Evolutionary conservation across 805 yeast genomes (phyloP).

Genomic region (Yamadazyma sp.): DNA sequence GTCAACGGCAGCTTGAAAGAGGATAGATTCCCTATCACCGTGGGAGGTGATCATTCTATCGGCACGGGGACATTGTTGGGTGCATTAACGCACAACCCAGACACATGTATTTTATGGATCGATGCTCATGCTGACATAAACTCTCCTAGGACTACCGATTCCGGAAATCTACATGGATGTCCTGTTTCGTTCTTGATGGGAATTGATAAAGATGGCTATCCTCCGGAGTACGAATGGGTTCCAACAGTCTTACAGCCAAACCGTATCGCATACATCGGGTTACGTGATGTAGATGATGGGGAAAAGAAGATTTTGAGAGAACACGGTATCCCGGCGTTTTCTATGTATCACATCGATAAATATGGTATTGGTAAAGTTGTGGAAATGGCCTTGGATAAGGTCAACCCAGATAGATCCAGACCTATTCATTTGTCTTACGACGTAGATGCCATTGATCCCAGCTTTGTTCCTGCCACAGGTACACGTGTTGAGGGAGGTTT

Average conservation of each 20-base stretch:
- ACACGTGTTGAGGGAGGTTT: constrained; percentile 97
- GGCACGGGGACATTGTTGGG: constrained; percentile 93
- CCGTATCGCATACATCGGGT: constrained; percentile 87
- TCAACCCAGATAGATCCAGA: constrained; percentile 63
- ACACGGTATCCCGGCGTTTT: constrained; percentile 74
- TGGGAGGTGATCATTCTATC: constrained; percentile 97
- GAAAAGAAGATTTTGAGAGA: constrained; percentile 76
- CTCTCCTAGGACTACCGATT: constrained; percentile 76
- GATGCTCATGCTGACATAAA: constrained; percentile 98
- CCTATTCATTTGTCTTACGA: constrained; percentile 93
- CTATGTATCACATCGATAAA: constrained; percentile 95
- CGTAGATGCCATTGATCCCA: constrained; percentile 95
- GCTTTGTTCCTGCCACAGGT: constrained; percentile 94
- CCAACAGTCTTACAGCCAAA: constrained; percentile 62
- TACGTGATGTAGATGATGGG: constrained; percentile 87
- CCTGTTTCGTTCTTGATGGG: constrained; percentile 93
- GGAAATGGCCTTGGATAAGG: constrained; percentile 80
- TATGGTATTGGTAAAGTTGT: constrained; percentile 90
- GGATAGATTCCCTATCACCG: constrained; percentile 67
- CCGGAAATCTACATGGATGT: constrained; percentile 95
- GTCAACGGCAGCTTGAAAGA: constrained; percentile 51
- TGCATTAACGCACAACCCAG: constrained; percentile 73
- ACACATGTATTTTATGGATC: constrained; percentile 90
- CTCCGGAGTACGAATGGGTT: constrained; percentile 80
- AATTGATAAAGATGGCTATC: constrained; percentile 62